Conservation (phyloP, 140 eudicot genomes). For the Erigeron philadelphicus region DNA sequence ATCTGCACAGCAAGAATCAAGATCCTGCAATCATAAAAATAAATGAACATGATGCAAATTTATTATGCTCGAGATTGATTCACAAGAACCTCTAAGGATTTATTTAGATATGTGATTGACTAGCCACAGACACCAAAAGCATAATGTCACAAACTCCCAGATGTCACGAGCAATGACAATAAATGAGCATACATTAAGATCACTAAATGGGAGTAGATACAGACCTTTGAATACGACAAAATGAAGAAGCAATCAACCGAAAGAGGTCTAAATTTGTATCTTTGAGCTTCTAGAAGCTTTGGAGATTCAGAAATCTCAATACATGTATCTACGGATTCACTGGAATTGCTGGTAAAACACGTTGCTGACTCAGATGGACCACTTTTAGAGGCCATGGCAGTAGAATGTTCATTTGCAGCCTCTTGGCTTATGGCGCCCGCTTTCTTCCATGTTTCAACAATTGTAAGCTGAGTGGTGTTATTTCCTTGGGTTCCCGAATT, state of each 20-base stretch:
- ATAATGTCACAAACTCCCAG: constrained; percentile 9
- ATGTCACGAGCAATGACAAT: constrained; percentile 3
- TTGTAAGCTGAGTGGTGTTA: constrained; percentile 51
- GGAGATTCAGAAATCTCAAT: constrained; percentile 48
- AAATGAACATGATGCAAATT: constrained; percentile 25
- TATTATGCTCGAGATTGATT: constrained; percentile 1
- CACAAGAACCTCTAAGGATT: neutral
- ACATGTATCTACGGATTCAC: constrained; percentile 31
- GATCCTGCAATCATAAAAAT: constrained; percentile 46
- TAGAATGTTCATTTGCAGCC: constrained; percentile 35
- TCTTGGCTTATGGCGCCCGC: constrained; percentile 49
- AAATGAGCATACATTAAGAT: constrained; percentile 19
- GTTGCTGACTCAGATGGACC: constrained; percentile 40
- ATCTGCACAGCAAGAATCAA: constrained; percentile 71
- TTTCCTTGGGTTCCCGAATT: constrained; percentile 43
- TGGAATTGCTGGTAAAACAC: constrained; percentile 34
- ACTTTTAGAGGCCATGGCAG: constrained; percentile 29
- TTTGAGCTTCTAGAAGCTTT: constrained; percentile 61
- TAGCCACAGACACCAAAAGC: constrained; percentile 12
- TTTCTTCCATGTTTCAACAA: constrained; percentile 56
- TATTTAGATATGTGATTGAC: neutral
- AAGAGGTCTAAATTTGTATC: constrained; percentile 79
- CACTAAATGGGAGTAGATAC: constrained; percentile 5
- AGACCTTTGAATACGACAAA: constrained; percentile 58
- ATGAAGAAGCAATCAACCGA: constrained; percentile 51